Evolutionary conservation across 2,329 filamentous ascomycete genomes (phyloP).

Genomic region (Orbilia blumenaviensis): DNA sequence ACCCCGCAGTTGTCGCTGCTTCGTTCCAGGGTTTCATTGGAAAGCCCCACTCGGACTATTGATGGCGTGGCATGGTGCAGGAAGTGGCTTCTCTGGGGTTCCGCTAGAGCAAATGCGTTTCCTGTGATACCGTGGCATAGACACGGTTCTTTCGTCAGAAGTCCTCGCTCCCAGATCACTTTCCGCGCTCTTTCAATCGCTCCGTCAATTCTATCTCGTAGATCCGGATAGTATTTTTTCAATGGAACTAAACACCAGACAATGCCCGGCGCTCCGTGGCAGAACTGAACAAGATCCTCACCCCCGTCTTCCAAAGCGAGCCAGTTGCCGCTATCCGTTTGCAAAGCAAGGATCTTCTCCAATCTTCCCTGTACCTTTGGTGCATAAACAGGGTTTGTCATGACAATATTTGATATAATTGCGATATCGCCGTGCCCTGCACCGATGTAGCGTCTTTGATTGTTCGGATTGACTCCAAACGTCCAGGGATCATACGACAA

Average conservation of each 20-base stretch:
- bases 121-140: slow-evolving; percentile 73
- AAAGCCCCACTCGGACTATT: slow-evolving; percentile 67
- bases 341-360: slow-evolving; percentile 68
- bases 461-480: slow-evolving; percentile 62
- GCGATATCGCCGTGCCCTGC: slow-evolving; percentile 61
- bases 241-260: slow-evolving; percentile 69
- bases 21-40: slow-evolving; percentile 66
- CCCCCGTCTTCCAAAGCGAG: slow-evolving; percentile 66
- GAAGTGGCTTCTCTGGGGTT: slow-evolving; percentile 66
- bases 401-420: slow-evolving; percentile 47
- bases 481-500: slow-evolving; percentile 61
- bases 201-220: slow-evolving; percentile 66
- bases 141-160: slow-evolving; percentile 72
- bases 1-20: slow-evolving; percentile 65
- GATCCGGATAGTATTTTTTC: slow-evolving; percentile 67
- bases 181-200: slow-evolving; percentile 66
- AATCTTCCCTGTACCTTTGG: slow-evolving; percentile 67
- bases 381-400: slow-evolving; percentile 68
- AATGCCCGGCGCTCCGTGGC: slow-evolving; percentile 73
- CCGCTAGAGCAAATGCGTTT: slow-evolving; percentile 67
- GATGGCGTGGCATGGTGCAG: slow-evolving; percentile 68
- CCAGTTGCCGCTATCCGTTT: slow-evolving; percentile 72
- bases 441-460: slow-evolving; percentile 70
- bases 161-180: slow-evolving; percentile 68
- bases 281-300: slow-evolving; percentile 70